Evolutionary conservation across 345 rosid species (phyloP).

Genomic region (Eucalyptus tenuipes): DNA sequence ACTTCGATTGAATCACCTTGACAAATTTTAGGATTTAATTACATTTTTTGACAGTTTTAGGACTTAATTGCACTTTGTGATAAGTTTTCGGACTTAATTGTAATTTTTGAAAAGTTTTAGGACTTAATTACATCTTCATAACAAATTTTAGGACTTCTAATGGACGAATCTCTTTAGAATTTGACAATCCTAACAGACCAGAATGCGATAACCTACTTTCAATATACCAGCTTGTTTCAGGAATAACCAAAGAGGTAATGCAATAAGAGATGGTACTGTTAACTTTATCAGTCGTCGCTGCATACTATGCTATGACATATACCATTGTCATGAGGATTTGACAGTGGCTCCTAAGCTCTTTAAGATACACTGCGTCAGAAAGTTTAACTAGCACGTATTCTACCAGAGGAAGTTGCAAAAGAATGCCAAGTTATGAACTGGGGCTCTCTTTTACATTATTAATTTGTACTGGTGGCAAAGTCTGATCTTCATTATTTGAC

Average conservation of each 20-base stretch:
- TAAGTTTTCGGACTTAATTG: no score
- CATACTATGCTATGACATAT: background rate
- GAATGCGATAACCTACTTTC: slow-evolving; percentile 91
- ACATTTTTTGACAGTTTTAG: no score
- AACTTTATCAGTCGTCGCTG: background rate
- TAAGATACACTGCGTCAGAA: background rate
- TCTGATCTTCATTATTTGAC: background rate
- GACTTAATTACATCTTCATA: no score
- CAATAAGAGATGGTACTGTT: background rate
- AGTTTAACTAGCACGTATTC: background rate
- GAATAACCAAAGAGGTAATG: slow-evolving; percentile 72
- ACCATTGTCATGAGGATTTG: background rate
- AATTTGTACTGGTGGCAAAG: background rate
- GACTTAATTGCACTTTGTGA: no score
- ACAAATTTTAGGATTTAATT: no score
- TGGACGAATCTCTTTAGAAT: no score
- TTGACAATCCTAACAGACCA: slow-evolving; percentile 83
- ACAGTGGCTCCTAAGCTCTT: background rate
- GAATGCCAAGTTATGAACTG: slow-evolving; percentile 80
- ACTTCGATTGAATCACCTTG: no score
- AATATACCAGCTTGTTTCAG: slow-evolving; percentile 66
- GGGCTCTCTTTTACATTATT: slow-evolving; percentile 16
- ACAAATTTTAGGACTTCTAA: no score
- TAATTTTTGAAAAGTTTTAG: no score
- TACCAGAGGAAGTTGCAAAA: slow-evolving; percentile 50